Conservation (phyloP, 805 yeast genomes). For the Ogataea ganodermae region DNA sequence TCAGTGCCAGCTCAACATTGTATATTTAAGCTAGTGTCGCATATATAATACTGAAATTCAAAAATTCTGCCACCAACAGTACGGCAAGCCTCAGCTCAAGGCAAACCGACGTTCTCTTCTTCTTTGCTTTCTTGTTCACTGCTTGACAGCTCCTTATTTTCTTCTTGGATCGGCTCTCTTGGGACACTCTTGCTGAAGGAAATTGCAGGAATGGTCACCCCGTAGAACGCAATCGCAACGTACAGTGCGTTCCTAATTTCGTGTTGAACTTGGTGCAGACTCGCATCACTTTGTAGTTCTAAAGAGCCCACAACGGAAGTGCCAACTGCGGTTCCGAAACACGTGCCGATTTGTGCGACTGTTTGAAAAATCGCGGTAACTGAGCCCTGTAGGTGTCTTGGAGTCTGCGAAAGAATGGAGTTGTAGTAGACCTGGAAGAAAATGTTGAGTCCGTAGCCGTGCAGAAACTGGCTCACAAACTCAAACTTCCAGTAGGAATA, state of each 20-base stretch:
- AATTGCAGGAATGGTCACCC: slow-evolving; percentile 6
- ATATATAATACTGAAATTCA: no score
- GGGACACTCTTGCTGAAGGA: slow-evolving; percentile 5
- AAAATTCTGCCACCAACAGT: no score
- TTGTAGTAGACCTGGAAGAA: slow-evolving; percentile 39
- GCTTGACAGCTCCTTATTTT: neutral
- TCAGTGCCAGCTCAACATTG: no score
- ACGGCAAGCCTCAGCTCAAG: no score
- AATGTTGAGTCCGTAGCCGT: slow-evolving; percentile 25
- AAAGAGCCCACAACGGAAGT: slow-evolving; percentile 26
- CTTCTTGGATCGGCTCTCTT: neutral
- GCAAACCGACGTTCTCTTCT: no score
- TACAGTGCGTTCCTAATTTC: slow-evolving; percentile 11
- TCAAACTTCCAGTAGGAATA: slow-evolving; percentile 30
- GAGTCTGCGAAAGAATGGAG: slow-evolving; percentile 37
- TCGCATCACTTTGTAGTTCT: neutral
- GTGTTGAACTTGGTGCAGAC: neutral
- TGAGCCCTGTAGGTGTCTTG: slow-evolving; percentile 42
- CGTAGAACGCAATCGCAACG: slow-evolving; percentile 11
- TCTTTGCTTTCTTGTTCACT: no score
- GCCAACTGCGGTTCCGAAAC: slow-evolving; percentile 33
- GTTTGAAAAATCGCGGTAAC: slow-evolving; percentile 41
- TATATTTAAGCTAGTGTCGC: no score
- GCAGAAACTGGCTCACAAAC: slow-evolving; percentile 26
- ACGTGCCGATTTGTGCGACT: slow-evolving; percentile 36